Conservation (phyloP, 75 land plant genomes). For the Picea sitchensis region DNA sequence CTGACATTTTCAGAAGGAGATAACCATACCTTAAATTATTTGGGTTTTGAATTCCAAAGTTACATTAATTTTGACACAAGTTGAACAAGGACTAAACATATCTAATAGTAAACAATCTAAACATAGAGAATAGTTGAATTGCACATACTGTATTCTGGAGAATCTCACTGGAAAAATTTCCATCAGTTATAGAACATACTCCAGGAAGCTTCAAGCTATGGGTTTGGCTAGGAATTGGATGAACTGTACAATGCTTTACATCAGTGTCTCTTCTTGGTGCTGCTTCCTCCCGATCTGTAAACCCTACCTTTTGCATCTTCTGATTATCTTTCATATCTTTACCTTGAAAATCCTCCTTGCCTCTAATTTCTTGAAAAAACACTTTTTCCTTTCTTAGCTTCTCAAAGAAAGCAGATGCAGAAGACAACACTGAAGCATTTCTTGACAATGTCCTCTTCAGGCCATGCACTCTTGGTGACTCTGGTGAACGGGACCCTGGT, state of each 20-base stretch:
- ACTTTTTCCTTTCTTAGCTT: constrained; percentile 61
- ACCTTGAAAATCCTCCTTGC: constrained; percentile 11
- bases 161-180: constrained; percentile 6
- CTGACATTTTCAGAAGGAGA: constrained; percentile 25
- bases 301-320: constrained; percentile 9
- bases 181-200: constrained; percentile 17
- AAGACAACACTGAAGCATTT: constrained; percentile 82
- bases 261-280: constrained; percentile 5
- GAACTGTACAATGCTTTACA: constrained; percentile 25
- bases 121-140: constrained; percentile 1
- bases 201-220: constrained; percentile 35
- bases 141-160: background rate
- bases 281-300: constrained; percentile 2
- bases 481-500: constrained; percentile 23
- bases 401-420: constrained; percentile 88
- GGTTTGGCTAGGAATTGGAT: constrained; percentile 34
- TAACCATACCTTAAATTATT: background rate
- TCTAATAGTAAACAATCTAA: background rate
- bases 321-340: constrained; percentile 5
- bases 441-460: constrained; percentile 56
- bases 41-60: background rate
- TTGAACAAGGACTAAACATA: background rate
- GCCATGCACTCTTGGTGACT: constrained; percentile 19
- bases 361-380: constrained; percentile 19
- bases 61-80: background rate